A percentile compares a stretch with the other conserved stretches of the same genome.
These are phyloP conservation scores for Letharia columbiana DNA, from an alignment of 495 filamentous ascomycete genomes.

Conservation along the genomic window DNA sequence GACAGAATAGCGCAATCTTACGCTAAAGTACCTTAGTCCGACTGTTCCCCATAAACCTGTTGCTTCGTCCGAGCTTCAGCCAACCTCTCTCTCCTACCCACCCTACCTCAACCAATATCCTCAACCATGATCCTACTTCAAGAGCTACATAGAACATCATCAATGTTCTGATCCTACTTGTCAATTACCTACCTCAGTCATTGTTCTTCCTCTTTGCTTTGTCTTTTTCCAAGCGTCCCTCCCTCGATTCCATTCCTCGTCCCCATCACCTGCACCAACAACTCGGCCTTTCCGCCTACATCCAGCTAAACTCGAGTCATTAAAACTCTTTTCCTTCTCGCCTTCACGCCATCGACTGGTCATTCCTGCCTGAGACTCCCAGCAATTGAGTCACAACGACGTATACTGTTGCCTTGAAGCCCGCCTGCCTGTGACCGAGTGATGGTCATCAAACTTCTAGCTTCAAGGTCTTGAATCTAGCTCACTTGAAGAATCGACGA, in stretches of 20 bases:
- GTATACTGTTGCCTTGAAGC: conserved; percentile 7
- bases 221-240: conserved; percentile 24
- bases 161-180: conserved; percentile 28
- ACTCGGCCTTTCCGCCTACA: conserved; percentile 7
- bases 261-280: conserved; percentile 21
- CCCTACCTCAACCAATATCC: conserved; percentile 8
- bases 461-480: not conserved
- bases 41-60: conserved; percentile 11
- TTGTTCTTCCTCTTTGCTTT: conserved; percentile 24
- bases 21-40: not conserved
- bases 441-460: not conserved
- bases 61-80: conserved; percentile 22
- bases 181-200: conserved; percentile 28
- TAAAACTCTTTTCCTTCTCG: conserved; percentile 4
- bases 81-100: conserved; percentile 8
- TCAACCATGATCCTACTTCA: conserved; percentile 25
- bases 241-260: conserved; percentile 27
- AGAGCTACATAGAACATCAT: conserved; percentile 13
- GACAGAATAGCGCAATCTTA: conserved; percentile 15
- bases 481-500: not conserved
- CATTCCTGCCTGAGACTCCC: not conserved
- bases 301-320: conserved; percentile 13
- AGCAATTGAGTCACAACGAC: conserved; percentile 12
- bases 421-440: conserved; percentile 5
- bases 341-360: conserved; percentile 1